Evolutionary conservation across 768 basidiomycete species (phyloP).

Genomic region (Rhizopogon vesiculosus): DNA sequence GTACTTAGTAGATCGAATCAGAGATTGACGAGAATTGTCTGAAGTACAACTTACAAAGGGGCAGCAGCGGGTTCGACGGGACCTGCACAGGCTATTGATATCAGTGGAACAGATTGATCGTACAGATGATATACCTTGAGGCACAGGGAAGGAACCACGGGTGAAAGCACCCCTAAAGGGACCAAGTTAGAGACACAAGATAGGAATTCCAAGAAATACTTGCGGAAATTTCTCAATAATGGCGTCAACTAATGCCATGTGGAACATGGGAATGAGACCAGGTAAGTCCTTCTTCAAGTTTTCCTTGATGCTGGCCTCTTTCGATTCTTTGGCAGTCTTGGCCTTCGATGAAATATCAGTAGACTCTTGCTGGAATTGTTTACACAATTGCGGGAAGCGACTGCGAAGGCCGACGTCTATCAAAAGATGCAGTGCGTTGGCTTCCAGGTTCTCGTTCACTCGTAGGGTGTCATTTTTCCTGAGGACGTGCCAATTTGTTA

Average conservation of each 20-base stretch:
- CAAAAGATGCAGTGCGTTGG: constrained; percentile 22
- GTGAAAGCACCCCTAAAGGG: background rate
- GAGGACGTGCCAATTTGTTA: background rate
- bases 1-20: background rate
- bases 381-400: constrained; percentile 20
- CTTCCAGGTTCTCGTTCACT: constrained; percentile 18
- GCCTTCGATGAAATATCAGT: background rate
- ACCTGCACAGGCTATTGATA: constrained; percentile 1
- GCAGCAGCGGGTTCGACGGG: background rate
- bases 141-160: constrained; percentile 11
- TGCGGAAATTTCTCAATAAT: constrained; percentile 16
- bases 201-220: constrained; percentile 5
- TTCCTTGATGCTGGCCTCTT: background rate
- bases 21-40: background rate
- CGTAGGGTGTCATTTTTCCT: constrained; percentile 21
- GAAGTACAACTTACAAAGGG: background rate
- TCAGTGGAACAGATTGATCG: no score
- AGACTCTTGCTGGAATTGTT: constrained; percentile 16
- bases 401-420: constrained; percentile 21
- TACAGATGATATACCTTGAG: constrained; percentile 2
- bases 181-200: background rate
- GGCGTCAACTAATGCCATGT: constrained; percentile 18
- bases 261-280: background rate
- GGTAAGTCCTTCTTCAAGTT: constrained; percentile 7
- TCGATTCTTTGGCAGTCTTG: fast-evolving